Conservation (phyloP, 2,329 filamentous ascomycete genomes). For the Lasiodiplodia gonubiensis region DNA sequence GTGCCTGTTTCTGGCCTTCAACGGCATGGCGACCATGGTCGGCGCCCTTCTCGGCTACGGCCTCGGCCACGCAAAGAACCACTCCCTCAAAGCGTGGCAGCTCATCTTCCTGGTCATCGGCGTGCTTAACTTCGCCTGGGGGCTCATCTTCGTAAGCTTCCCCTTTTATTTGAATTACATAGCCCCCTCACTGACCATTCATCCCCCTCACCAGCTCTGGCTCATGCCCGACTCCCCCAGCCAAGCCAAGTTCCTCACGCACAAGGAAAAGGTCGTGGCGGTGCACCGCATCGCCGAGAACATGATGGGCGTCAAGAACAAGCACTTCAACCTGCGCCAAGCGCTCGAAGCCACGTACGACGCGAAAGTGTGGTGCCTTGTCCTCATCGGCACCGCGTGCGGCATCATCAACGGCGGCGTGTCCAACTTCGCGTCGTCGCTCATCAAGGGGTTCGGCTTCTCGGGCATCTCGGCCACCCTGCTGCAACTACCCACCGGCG, state of each 20-base stretch:
- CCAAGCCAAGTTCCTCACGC: constrained; percentile 44
- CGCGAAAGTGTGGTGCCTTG: constrained; percentile 47
- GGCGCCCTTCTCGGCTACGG: constrained; percentile 46
- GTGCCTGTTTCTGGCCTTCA: constrained; percentile 51
- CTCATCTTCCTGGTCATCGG: constrained; percentile 48
- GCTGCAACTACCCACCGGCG: constrained; percentile 52
- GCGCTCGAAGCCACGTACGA: constrained; percentile 50
- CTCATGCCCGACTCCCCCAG: constrained; percentile 47
- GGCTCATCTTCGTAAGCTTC: constrained; percentile 37
- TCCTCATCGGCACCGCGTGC: constrained; percentile 50
- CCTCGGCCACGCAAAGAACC: constrained; percentile 39
- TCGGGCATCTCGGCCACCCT: constrained; percentile 49
- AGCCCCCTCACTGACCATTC: not conserved
- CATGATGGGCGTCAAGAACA: constrained; percentile 51
- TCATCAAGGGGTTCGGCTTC: constrained; percentile 54
- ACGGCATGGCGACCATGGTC: constrained; percentile 47
- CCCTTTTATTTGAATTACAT: not conserved
- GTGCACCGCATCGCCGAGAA: constrained; percentile 49
- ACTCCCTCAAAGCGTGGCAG: constrained; percentile 42
- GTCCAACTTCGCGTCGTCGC: constrained; percentile 55
- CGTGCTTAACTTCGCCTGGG: constrained; percentile 45
- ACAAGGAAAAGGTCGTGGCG: constrained; percentile 48
- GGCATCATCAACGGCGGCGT: constrained; percentile 59
- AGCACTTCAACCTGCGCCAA: constrained; percentile 44
- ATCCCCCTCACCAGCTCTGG: constrained; percentile 33